phyloP scores from a whole-genome alignment of 2,329 filamentous ascomycete genomes.

The Tolypocladium paradoxum region DNA sequence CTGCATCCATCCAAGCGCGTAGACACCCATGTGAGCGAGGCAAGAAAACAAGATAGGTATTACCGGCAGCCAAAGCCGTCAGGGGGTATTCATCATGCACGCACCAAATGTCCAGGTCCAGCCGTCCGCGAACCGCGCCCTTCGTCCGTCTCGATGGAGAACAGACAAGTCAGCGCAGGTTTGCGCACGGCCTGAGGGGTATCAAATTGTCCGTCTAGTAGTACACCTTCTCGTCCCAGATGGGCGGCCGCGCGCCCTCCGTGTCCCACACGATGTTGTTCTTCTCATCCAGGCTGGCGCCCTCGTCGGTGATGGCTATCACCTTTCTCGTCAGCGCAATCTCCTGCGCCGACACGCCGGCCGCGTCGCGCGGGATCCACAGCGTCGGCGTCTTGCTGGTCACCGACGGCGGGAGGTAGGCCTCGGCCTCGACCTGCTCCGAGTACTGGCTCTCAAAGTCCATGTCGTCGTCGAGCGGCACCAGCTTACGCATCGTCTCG shows the following conservation, averaged over 20 bases:
- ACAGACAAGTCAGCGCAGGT: not conserved
- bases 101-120: not conserved
- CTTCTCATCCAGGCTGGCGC: constrained; percentile 59
- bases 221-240: constrained; percentile 33
- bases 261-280: constrained; percentile 31
- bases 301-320: constrained; percentile 63
- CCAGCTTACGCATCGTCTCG: constrained; percentile 54
- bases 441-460: constrained; percentile 46
- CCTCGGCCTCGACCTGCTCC: constrained; percentile 50
- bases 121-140: not conserved
- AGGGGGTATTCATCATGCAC: not conserved
- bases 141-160: not conserved
- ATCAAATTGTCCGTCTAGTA: constrained; percentile 20
- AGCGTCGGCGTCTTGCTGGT: constrained; percentile 49
- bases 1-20: not conserved
- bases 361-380: constrained; percentile 65
- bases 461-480: constrained; percentile 45
- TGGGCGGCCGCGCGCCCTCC: constrained; percentile 29
- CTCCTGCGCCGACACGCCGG: constrained; percentile 62
- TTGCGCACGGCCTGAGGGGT: not conserved
- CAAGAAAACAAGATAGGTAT: not conserved
- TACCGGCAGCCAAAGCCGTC: not conserved
- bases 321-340: constrained; percentile 54
- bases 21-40: not conserved
- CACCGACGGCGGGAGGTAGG: constrained; percentile 64